These are phyloP conservation scores for Naganishia sp. DNA, from an alignment of 1,284 basidiomycete species.

Conservation along the genomic window DNA sequence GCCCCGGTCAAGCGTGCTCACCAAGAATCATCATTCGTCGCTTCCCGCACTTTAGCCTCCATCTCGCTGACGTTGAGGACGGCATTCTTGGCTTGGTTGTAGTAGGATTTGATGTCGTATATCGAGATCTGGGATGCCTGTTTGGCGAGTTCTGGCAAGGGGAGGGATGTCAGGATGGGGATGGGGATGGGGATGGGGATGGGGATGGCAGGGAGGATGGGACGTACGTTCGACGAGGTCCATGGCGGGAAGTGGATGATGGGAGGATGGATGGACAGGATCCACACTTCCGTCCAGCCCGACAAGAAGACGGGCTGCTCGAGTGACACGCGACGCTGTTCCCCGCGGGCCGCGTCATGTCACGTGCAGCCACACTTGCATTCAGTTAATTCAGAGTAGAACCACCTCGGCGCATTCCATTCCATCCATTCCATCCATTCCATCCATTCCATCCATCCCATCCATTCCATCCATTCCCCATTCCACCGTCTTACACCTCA, in stretches of 20 bases:
- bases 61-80: constrained; percentile 95
- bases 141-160: constrained; percentile 48
- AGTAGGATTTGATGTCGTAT: constrained; percentile 92
- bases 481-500: background rate
- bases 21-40: constrained; percentile 98
- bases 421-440: background rate
- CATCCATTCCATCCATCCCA: background rate
- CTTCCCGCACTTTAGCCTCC: constrained; percentile 95
- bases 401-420: background rate
- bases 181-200: too few relatives aligned
- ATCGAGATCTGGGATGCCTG: constrained; percentile 57
- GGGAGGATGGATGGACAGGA: too few relatives aligned
- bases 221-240: constrained; percentile 22
- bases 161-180: too few relatives aligned
- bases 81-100: constrained; percentile 71
- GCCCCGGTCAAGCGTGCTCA: constrained; percentile 52
- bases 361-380: too few relatives aligned
- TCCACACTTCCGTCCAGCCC: too few relatives aligned
- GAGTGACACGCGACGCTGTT: constrained; percentile 1
- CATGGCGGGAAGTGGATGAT: background rate
- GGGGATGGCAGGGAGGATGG: background rate
- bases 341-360: background rate
- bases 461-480: background rate
- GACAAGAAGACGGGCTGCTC: too few relatives aligned
- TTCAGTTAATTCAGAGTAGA: too few relatives aligned